These are phyloP conservation scores for Cerioporus squamosus DNA, from an alignment of 1,284 basidiomycete species.

Conservation along the genomic window DNA sequence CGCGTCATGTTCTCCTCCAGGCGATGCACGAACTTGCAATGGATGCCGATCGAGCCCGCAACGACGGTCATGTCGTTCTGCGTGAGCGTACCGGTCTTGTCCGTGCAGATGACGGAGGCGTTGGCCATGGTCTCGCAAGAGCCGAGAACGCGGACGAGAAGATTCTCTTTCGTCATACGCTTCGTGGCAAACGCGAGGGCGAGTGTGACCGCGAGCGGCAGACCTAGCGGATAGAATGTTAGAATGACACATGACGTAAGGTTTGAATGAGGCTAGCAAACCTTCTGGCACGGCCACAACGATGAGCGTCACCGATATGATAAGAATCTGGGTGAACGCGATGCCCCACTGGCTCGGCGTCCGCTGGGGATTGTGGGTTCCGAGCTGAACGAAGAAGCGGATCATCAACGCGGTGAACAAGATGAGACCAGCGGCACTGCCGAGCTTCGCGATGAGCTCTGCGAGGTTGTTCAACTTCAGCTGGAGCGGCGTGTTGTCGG, in stretches of 20 bases:
- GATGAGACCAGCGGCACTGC: slow-evolving; percentile 80
- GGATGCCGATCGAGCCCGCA: slow-evolving; percentile 91
- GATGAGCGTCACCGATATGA: slow-evolving; percentile 93
- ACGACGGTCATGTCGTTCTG: slow-evolving; percentile 97
- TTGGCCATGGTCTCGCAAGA: slow-evolving; percentile 99
- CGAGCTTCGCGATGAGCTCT: slow-evolving; percentile 92
- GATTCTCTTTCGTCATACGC: slow-evolving; percentile 93
- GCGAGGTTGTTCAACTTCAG: slow-evolving; percentile 92
- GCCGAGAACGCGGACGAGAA: slow-evolving; percentile 93
- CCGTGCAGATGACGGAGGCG: slow-evolving; percentile 94
- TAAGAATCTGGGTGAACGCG: slow-evolving; percentile 91
- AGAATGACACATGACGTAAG: slow-evolving; percentile 10
- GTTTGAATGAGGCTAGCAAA: slow-evolving; percentile 32
- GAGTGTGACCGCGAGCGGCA: slow-evolving; percentile 95
- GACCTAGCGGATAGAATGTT: slow-evolving; percentile 50
- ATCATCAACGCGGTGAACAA: slow-evolving; percentile 92
- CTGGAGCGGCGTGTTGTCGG: slow-evolving; percentile 92
- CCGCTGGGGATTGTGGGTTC: slow-evolving; percentile 57
- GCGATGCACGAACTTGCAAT: slow-evolving; percentile 89
- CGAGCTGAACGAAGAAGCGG: slow-evolving; percentile 90
- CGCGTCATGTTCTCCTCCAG: slow-evolving; percentile 78
- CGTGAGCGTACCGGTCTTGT: slow-evolving; percentile 94
- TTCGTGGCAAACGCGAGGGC: slow-evolving; percentile 97
- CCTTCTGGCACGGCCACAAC: slow-evolving; percentile 98
- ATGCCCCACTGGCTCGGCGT: slow-evolving; percentile 86